Evolutionary conservation across 805 yeast species (phyloP).

Genomic region (Kodamaea kakaduensis): DNA sequence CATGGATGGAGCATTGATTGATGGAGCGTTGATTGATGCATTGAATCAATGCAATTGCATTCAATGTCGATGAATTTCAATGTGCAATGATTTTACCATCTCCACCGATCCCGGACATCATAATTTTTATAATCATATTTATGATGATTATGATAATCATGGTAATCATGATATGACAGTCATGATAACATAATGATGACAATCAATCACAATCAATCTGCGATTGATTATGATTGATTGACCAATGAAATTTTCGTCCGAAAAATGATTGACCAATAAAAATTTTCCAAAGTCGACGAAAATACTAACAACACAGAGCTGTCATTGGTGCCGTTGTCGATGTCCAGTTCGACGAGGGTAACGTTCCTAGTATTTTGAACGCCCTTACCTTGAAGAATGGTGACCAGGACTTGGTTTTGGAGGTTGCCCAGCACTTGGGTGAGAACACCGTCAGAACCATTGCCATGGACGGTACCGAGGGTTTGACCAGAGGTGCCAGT

Average conservation of each 20-base stretch:
- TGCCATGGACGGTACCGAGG: constrained; percentile 99
- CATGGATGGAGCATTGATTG: too few relatives aligned
- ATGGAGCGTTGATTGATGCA: too few relatives aligned
- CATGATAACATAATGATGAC: too few relatives aligned
- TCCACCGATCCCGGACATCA: too few relatives aligned
- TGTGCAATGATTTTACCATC: too few relatives aligned
- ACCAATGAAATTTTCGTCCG: constrained; percentile 4
- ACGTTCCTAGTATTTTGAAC: constrained; percentile 94
- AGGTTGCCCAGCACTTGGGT: constrained; percentile 99
- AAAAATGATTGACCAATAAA: constrained; percentile 22
- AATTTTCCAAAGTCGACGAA: constrained; percentile 16
- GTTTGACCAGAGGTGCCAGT: constrained; percentile 94
- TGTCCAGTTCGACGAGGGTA: constrained; percentile 97
- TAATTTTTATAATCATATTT: too few relatives aligned
- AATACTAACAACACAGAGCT: constrained; percentile 57
- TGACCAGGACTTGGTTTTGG: constrained; percentile 81
- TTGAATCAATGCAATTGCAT: too few relatives aligned
- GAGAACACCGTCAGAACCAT: constrained; percentile 99
- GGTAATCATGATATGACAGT: too few relatives aligned
- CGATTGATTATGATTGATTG: too few relatives aligned
- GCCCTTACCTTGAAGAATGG: constrained; percentile 86
- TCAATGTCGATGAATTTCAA: too few relatives aligned
- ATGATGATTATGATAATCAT: too few relatives aligned
- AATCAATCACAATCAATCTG: too few relatives aligned
- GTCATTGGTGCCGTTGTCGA: constrained; percentile 99